Base-by-base conservation (phyloP, 2,329 filamentous ascomycete species). In the Ascochyta fabae region DNA sequence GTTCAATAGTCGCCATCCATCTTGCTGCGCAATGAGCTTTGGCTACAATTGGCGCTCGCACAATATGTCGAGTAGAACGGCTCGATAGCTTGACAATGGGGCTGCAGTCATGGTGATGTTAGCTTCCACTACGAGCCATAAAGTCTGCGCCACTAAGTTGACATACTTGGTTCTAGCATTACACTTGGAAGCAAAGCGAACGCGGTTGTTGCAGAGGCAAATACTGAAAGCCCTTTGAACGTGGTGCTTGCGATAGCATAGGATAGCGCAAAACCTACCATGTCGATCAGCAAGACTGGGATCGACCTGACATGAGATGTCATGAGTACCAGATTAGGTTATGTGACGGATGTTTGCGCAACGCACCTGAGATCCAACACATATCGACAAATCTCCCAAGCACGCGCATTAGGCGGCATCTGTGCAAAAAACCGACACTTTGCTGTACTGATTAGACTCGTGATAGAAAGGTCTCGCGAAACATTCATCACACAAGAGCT, bases 91-190 rank as follows among this genome's bases (percentile, higher is more conserved):
- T 10, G 60, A 62, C 13, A 61, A 43, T 31, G 55, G 59, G 13
- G 49, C 56, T 48, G 58, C 53, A 38, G 52, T 48, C 5, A 62
- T 22, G 13, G 56, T 50, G 10, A 57, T 38, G 27, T 47, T 44
- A 12, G 55, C 60, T 56, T 65, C 62, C 4, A 61, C 42, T 3
- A 43, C 23, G 26, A 65, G 58, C 58, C 50, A 62, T n/a, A 59
- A 58, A 13, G 40, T 46, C 10, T 46, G 31, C 10, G 10, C 12
- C 13, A 40, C 36, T 34, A 64, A 59, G 19, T 60, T n/a, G 27
- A 52, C 27, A 4, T 44, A n/a, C 6, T 43, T 26, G 24, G 36
- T 19, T 19, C n/a, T n/a, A 41, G n/a, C 13, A n/a, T 22, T 23
- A 19, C 47, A 46, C 6, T 38, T 31, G 36, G 48, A 43, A 36